Conservation (phyloP, 2,329 filamentous ascomycete species). For the Penicillium fuscoglaucum region DNA sequence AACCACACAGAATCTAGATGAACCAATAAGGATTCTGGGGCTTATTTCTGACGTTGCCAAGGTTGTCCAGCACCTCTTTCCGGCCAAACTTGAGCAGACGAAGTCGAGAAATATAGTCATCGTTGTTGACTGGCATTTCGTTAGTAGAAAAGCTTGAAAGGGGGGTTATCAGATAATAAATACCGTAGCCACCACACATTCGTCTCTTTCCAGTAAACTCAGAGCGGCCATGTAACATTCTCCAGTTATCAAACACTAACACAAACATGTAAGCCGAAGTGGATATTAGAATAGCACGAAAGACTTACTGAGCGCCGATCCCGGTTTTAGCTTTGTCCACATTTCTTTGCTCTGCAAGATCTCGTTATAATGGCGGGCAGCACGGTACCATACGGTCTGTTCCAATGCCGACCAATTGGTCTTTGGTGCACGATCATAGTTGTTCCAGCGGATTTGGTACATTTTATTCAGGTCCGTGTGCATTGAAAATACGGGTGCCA, state of each 20-base stretch:
- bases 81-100: constrained; percentile 66
- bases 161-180: constrained; percentile 41
- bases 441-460: constrained; percentile 84
- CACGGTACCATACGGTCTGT: constrained; percentile 71
- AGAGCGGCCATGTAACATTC: constrained; percentile 82
- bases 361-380: constrained; percentile 71
- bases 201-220: constrained; percentile 80
- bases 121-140: constrained; percentile 63
- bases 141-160: constrained; percentile 2
- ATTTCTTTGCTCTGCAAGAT: constrained; percentile 72
- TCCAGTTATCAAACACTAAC: constrained; percentile 92
- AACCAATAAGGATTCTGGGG: constrained; percentile 13
- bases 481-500: constrained; percentile 71
- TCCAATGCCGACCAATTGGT: constrained; percentile 53
- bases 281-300: neutral
- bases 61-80: constrained; percentile 33
- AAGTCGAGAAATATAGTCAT: constrained; percentile 78
- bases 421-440: constrained; percentile 76
- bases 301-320: constrained; percentile 69
- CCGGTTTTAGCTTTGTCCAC: constrained; percentile 78
- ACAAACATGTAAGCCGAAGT: constrained; percentile 1
- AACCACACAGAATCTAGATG: constrained; percentile 4
- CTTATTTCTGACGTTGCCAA: constrained; percentile 25
- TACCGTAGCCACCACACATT: constrained; percentile 89
- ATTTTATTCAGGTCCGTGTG: constrained; percentile 49